Evolutionary conservation across 2,329 filamentous ascomycete genomes (phyloP).

Genomic region (Sodiomyces alkalinus): DNA sequence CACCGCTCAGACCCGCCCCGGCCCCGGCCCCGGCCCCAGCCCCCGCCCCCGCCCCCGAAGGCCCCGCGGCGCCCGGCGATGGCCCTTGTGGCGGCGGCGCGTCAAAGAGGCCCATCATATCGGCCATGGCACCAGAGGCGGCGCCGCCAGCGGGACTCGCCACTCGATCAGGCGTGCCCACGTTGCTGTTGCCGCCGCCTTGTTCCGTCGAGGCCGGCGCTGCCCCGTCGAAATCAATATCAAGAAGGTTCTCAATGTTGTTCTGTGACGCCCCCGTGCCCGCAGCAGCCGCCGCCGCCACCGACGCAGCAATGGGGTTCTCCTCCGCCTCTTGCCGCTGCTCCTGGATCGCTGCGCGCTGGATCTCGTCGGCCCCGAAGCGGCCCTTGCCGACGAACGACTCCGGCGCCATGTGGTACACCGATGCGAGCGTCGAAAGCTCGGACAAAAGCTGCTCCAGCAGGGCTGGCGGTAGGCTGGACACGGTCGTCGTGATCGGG

Average conservation of each 20-base stretch:
- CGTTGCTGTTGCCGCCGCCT: slow-evolving; percentile 23
- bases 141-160: slow-evolving; percentile 40
- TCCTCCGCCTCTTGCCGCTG: slow-evolving; percentile 83
- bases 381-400: slow-evolving; percentile 95
- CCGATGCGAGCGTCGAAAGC: slow-evolving; percentile 86
- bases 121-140: slow-evolving; percentile 35
- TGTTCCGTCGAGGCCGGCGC: slow-evolving; percentile 74
- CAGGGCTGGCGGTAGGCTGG: slow-evolving; percentile 66
- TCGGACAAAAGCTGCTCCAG: slow-evolving; percentile 84
- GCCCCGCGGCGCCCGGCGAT: slow-evolving; percentile 13
- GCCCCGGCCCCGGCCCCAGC: no score
- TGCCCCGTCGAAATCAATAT: slow-evolving; percentile 90
- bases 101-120: slow-evolving; percentile 58
- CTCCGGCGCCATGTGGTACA: slow-evolving; percentile 96
- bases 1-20: slow-evolving; percentile 28
- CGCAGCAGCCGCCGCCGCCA: slow-evolving; percentile 51
- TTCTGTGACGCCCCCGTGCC: slow-evolving; percentile 44
- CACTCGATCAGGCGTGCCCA: slow-evolving; percentile 53
- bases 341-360: slow-evolving; percentile 91
- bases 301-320: slow-evolving; percentile 83
- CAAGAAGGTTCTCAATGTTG: slow-evolving; percentile 88
- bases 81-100: slow-evolving; percentile 38
- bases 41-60: slow-evolving; percentile 6
- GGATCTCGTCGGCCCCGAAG: slow-evolving; percentile 86
- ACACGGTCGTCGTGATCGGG: slow-evolving; percentile 86